Percentiles rank a stretch among this genome's conserved stretches.
Evolutionary conservation across 2,329 filamentous ascomycete genomes (phyloP).

Genomic region (Venturiaceae sp.): DNA sequence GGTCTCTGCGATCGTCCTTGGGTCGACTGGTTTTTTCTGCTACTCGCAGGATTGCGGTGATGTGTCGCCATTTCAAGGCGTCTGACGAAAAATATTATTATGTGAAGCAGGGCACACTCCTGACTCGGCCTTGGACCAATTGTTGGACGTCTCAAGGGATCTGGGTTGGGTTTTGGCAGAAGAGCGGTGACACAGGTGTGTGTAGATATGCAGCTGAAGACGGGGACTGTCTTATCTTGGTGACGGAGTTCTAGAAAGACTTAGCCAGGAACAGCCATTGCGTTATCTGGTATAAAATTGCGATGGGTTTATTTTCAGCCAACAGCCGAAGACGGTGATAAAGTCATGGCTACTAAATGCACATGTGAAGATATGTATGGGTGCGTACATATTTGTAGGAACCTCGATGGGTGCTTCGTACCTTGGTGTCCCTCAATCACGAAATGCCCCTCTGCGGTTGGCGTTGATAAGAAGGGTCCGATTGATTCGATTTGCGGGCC

Average conservation of each 20-base stretch:
- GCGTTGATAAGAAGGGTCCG: not conserved
- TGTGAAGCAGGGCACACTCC: not conserved
- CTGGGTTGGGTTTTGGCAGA: not conserved
- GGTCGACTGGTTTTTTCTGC: not conserved
- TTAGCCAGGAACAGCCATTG: not conserved
- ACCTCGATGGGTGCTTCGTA: not conserved
- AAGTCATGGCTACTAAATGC: not conserved
- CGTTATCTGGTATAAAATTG: not conserved
- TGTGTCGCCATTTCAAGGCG: constrained; percentile 6
- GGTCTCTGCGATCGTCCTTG: constrained; percentile 3
- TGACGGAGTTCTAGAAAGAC: not conserved
- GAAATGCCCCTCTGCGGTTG: not conserved
- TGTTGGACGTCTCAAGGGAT: not conserved
- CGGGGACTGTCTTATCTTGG: constrained; percentile 2
- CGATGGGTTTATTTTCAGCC: not conserved
- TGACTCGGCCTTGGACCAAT: not conserved
- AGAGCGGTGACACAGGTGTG: constrained; percentile 1
- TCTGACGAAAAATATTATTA: not conserved
- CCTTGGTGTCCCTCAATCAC: not conserved
- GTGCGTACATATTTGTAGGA: not conserved
- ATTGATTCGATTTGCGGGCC: not conserved
- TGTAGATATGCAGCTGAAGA: not conserved
- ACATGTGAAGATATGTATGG: not conserved
- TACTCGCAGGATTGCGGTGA: not conserved
- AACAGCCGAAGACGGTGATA: not conserved